Base-by-base conservation (phyloP, 2,329 filamentous ascomycete species). In the Bimuria novae-zelandiae region DNA sequence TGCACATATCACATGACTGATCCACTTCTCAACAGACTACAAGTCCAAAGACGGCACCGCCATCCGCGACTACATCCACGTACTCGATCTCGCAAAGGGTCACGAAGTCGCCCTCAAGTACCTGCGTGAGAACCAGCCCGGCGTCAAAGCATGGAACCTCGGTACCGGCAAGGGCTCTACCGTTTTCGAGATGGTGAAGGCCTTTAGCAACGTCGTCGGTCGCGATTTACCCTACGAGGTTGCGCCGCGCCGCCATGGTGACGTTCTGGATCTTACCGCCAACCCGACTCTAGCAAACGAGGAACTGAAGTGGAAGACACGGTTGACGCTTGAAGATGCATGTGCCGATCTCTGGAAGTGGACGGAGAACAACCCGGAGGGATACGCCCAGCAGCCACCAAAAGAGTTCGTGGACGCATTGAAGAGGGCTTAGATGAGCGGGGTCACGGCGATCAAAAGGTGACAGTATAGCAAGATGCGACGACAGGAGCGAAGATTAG, bases 1-100 rank as follows among this genome's bases (percentile, higher is more conserved):
- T 14, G 4, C 17, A 12, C 35, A 35, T 17, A 53, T 41, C 60
- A 48, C 56, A 48, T 40, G 29, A 39, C 23, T 60, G 47, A 60
- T 52, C 42, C 64, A 72, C 51, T 71, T 7, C 17, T n/a, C 14
- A 14, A 3, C 61, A 95, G 92, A 99, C 80, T 99, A 99, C 80
- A 73, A 82, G 27, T 96, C 92, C 48, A 88, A 87, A 65, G 92
- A 97, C 73, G 92, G 92, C 60, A 97, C 92, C 48, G 90, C 91
- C 58, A 96, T 97, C 74, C 89, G 94, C 65, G 94, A 99, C 79
- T 99, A 99, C 82, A 97, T 99, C 76, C 92, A 97, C 80, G 90
- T 97, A 53, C 83, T 96, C 59, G 92, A 97, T 70, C 86, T 97
- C 21, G 90, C 92, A 40, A 84, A 84, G 58, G 92, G 92, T 56